Conservation (phyloP, 495 filamentous ascomycete species). For the Penicillium canariense region DNA sequence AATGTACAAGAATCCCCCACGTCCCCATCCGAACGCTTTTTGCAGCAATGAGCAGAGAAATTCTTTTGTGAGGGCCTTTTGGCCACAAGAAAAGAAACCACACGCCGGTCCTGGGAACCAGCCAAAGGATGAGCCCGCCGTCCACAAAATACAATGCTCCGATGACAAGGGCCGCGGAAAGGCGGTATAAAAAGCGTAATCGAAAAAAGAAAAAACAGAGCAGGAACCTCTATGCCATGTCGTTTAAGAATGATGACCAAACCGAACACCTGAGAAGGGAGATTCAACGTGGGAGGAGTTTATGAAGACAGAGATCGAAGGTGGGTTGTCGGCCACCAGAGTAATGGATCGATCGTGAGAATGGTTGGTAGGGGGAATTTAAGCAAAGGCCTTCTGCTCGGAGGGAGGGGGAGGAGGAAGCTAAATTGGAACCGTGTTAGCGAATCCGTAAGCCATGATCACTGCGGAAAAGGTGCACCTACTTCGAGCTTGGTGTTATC, state of each 20-base stretch:
- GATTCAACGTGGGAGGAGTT: constrained; percentile 35
- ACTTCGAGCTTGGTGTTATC: constrained; percentile 86
- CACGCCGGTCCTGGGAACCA: constrained; percentile 19
- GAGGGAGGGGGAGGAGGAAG: constrained; percentile 45
- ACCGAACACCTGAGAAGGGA: constrained; percentile 50
- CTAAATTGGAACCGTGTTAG: constrained; percentile 16
- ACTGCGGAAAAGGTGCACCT: constrained; percentile 1
- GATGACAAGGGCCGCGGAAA: constrained; percentile 21
- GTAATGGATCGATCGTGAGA: constrained; percentile 13
- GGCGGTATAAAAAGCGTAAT: constrained; percentile 27
- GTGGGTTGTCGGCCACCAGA: constrained; percentile 12
- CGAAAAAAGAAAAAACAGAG: constrained; percentile 26
- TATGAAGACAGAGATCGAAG: constrained; percentile 30
- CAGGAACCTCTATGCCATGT: constrained; percentile 44
- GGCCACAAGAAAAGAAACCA: constrained; percentile 15
- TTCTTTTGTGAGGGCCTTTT: constrained; percentile 12
- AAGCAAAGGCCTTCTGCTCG: constrained; percentile 43
- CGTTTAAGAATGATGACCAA: constrained; percentile 37
- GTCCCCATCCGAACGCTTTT: constrained; percentile 21
- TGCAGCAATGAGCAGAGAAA: constrained; percentile 23
- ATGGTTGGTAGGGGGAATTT: constrained; percentile 19
- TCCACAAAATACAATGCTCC: constrained; percentile 34
- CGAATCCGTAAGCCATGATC: background rate
- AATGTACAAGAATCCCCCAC: constrained; percentile 35
- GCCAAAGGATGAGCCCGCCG: constrained; percentile 31